Conservation (phyloP, 208 protist species). For the Leishmania amazonensis region DNA sequence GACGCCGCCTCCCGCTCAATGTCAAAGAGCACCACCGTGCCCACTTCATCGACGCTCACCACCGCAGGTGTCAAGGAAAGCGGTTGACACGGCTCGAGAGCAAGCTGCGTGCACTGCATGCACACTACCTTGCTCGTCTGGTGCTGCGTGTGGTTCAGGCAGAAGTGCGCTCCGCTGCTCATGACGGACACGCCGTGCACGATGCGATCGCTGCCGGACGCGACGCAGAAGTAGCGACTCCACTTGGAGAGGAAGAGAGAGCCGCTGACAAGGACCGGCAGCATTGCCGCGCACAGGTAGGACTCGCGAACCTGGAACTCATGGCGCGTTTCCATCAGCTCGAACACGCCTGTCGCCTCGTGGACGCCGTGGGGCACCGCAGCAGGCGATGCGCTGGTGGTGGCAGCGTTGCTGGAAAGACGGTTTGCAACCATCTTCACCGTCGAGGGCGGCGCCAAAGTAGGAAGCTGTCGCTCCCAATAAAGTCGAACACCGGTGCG, state of each 20-base stretch:
- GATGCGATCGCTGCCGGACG: constrained; percentile 55
- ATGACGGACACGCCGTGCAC: constrained; percentile 70
- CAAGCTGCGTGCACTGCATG: constrained; percentile 50
- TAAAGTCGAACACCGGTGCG: constrained; percentile 53
- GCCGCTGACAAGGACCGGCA: constrained; percentile 11
- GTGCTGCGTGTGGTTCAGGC: constrained; percentile 62
- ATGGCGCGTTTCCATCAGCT: constrained; percentile 34
- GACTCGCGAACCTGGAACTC: constrained; percentile 52
- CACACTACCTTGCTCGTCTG: constrained; percentile 45
- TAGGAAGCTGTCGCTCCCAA: constrained; percentile 18
- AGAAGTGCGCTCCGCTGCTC: constrained; percentile 62
- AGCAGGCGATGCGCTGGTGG: neutral
- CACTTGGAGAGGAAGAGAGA: constrained; percentile 34
- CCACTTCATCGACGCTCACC: constrained; percentile 74
- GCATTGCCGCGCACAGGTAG: constrained; percentile 44
- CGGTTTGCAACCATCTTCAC: neutral
- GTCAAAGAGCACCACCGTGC: constrained; percentile 62
- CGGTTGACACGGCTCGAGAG: constrained; percentile 31
- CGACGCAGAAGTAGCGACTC: constrained; percentile 59
- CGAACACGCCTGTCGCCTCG: constrained; percentile 43
- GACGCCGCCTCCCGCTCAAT: constrained; percentile 41
- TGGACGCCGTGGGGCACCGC: neutral
- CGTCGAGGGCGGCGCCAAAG: neutral
- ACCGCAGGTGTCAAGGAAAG: constrained; percentile 37
- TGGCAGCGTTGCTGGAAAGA: neutral